phyloP scores from a whole-genome alignment of 1,284 basidiomycete species.

The Cutaneotrichosporon cutaneum region DNA sequence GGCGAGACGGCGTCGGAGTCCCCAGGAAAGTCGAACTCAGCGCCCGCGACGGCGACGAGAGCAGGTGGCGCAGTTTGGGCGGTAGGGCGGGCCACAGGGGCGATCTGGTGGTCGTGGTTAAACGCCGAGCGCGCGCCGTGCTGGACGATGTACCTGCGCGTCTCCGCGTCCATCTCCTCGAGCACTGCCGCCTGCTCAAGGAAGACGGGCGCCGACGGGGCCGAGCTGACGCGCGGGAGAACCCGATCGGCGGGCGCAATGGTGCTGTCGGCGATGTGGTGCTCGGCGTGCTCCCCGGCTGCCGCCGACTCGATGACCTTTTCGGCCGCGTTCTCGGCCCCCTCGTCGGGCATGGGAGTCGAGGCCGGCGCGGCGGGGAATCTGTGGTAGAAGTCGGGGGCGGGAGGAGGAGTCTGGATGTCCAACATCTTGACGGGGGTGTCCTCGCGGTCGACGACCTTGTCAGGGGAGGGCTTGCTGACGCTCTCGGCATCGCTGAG shows the following conservation, averaged over 20 bases:
- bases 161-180: slow-evolving; percentile 1
- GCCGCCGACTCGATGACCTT: too few relatives aligned
- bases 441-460: background rate
- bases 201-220: background rate
- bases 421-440: background rate
- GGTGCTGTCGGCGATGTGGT: background rate
- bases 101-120: background rate
- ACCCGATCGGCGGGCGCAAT: background rate
- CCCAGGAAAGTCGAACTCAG: background rate
- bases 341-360: background rate
- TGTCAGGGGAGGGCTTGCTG: background rate
- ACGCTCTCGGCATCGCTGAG: background rate
- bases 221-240: background rate
- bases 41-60: background rate
- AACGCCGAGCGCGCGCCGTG: background rate
- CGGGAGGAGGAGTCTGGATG: background rate
- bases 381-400: background rate
- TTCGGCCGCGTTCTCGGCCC: background rate
- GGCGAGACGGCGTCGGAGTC: background rate
- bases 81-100: background rate
- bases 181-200: background rate
- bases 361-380: background rate
- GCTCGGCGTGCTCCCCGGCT: background rate
- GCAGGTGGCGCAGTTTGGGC: too few relatives aligned
- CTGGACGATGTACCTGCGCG: slow-evolving; percentile 1